Percentiles rank a stretch among this genome's conserved stretches.
These are phyloP conservation scores for Flaveria robusta DNA, from an alignment of 129 eudicot genomes.

Conservation along the genomic window DNA sequence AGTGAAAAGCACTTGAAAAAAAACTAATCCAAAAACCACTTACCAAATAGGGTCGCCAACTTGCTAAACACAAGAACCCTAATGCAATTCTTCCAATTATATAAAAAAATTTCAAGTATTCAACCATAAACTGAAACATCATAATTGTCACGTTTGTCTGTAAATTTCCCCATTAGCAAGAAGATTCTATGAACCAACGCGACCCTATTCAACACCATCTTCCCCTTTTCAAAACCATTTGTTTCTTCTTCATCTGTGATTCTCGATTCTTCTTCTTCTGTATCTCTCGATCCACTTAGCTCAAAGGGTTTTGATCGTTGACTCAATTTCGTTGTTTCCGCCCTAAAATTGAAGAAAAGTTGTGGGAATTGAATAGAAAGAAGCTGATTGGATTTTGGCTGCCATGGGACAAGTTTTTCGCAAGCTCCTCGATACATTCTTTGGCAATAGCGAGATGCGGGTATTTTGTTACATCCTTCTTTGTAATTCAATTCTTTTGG, in stretches of 20 bases:
- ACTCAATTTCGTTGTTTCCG: not conserved
- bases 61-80: not conserved
- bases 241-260: not conserved
- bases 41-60: too few species aligned
- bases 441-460: conserved; percentile 97
- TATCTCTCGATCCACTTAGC: conserved; percentile 7
- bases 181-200: conserved; percentile 27
- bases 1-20: too few species aligned
- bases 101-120: not conserved
- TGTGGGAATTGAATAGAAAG: not conserved
- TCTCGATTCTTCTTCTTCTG: not conserved
- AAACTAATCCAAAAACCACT: too few species aligned
- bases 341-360: not conserved
- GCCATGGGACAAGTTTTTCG: conserved; percentile 96
- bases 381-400: not conserved
- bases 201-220: not conserved
- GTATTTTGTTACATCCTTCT: conserved; percentile 30
- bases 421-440: conserved; percentile 90
- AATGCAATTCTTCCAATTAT: not conserved
- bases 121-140: not conserved
- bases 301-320: conserved; percentile 33
- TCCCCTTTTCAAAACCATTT: conserved; percentile 8
- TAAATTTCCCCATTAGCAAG: not conserved
- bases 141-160: conserved; percentile 12
- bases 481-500: not conserved